Evolutionary conservation across 805 yeast species (phyloP).

Genomic region (Cyberlindnera sargentensis): DNA sequence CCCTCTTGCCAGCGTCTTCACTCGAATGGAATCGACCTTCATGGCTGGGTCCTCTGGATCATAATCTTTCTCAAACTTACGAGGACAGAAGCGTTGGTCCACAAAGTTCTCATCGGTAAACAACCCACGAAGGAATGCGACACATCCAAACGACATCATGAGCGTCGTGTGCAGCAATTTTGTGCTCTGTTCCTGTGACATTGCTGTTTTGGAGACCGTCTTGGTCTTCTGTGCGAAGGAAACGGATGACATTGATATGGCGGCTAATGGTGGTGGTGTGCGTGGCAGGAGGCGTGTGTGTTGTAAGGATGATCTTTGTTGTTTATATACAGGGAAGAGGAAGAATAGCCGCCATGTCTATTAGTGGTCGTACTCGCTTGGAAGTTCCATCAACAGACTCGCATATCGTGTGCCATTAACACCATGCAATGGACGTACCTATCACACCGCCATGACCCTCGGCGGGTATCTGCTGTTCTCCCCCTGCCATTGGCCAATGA

Average conservation of each 20-base stretch:
- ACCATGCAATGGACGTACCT: no score
- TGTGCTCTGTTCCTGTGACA: conserved; percentile 34
- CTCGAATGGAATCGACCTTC: conserved; percentile 32
- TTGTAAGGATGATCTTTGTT: not conserved
- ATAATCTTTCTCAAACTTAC: conserved; percentile 25
- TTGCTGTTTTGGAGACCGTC: not conserved
- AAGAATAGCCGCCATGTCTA: no score
- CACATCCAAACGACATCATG: conserved; percentile 48
- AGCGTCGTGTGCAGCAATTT: conserved; percentile 42
- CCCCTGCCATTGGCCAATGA: no score
- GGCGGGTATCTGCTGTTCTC: no score
- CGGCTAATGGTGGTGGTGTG: no score
- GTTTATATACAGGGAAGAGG: not conserved
- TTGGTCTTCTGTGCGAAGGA: conserved; percentile 1
- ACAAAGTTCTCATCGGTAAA: conserved; percentile 49
- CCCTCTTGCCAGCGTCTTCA: conserved; percentile 43
- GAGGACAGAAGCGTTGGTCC: conserved; percentile 40
- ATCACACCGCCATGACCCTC: no score
- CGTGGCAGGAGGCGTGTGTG: not conserved
- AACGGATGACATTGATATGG: conserved; percentile 1
- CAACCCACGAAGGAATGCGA: conserved; percentile 49
- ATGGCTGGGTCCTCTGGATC: conserved; percentile 19
- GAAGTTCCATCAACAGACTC: no score
- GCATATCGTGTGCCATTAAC: no score
- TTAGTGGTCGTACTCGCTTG: no score